Evolutionary conservation across 768 basidiomycete genomes (phyloP).

Genomic region (Suillus placidus): DNA sequence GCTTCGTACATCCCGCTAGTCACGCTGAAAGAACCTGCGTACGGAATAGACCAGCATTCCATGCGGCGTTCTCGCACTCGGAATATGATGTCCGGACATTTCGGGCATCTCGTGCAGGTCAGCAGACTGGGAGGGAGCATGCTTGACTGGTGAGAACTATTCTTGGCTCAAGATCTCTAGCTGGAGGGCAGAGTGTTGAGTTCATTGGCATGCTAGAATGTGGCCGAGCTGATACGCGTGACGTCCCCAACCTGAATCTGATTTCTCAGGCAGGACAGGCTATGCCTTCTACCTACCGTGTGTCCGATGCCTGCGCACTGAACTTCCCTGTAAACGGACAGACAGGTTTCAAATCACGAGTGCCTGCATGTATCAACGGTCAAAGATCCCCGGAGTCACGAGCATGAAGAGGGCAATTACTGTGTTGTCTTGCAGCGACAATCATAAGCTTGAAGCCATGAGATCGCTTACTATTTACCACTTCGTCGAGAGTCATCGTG

Average conservation of each 20-base stretch:
- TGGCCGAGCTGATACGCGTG: background rate
- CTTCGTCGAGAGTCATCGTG: background rate
- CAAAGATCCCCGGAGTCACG: background rate
- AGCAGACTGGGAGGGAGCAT: slow-evolving; percentile 12
- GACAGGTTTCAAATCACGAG: background rate
- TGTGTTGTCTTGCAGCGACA: background rate
- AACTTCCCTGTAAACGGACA: background rate
- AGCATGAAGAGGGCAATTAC: background rate
- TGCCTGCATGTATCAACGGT: background rate
- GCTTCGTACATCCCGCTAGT: background rate
- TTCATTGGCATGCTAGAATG: background rate
- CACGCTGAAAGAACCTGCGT: background rate
- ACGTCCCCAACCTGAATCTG: background rate
- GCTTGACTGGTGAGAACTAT: background rate
- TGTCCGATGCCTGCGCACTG: background rate
- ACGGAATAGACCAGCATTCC: background rate
- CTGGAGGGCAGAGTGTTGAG: background rate
- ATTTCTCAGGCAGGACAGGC: slow-evolving; percentile 6
- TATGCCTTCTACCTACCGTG: background rate
- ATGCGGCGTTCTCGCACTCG: slow-evolving; percentile 10
- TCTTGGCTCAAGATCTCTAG: slow-evolving; percentile 9
- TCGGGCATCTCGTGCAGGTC: slow-evolving; percentile 2
- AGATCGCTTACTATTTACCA: background rate
- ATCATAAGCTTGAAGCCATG: background rate
- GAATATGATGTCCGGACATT: background rate